Percentiles rank a stretch among this genome's conserved stretches.
Evolutionary conservation across 768 basidiomycete species (phyloP).

Genomic region (Lentinula edodes): DNA sequence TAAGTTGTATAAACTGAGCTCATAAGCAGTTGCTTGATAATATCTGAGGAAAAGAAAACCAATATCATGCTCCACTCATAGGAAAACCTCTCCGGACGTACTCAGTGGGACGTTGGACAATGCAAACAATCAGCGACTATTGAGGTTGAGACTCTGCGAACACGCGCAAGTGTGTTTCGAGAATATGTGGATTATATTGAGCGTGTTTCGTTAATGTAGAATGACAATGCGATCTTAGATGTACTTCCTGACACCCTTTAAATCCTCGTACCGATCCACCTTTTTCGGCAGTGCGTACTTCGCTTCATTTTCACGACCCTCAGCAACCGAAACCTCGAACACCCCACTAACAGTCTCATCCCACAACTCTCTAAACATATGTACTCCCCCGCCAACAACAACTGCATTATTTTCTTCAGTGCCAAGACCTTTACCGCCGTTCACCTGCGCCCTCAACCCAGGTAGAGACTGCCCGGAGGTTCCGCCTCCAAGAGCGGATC

Average conservation of each 20-base stretch:
- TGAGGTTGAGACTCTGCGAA: no score
- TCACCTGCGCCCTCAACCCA: neutral
- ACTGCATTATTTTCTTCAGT: neutral
- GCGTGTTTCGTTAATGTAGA: neutral
- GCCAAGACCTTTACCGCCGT: neutral
- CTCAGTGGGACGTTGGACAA: no score
- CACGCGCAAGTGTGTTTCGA: no score
- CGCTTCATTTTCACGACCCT: slow-evolving; percentile 38
- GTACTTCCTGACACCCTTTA: slow-evolving; percentile 47
- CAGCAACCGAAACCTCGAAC: slow-evolving; percentile 38
- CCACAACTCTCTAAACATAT: slow-evolving; percentile 86
- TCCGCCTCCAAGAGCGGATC: neutral
- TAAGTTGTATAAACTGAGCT: no score
- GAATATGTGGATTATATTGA: no score
- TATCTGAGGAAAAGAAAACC: no score
- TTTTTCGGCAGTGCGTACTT: slow-evolving; percentile 49
- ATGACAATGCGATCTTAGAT: slow-evolving; percentile 7
- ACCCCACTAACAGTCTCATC: slow-evolving; percentile 55
- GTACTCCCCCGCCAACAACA: slow-evolving; percentile 56
- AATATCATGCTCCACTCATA: no score
- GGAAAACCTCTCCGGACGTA: no score
- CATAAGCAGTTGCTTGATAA: no score
- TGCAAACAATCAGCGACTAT: no score
- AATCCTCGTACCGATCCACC: slow-evolving; percentile 47
- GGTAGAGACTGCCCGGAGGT: neutral